Evolutionary conservation across 2,329 filamentous ascomycete genomes (phyloP), one percentile per base, ranked within the genome.

Genomic region (Colletotrichum musae): DNA sequence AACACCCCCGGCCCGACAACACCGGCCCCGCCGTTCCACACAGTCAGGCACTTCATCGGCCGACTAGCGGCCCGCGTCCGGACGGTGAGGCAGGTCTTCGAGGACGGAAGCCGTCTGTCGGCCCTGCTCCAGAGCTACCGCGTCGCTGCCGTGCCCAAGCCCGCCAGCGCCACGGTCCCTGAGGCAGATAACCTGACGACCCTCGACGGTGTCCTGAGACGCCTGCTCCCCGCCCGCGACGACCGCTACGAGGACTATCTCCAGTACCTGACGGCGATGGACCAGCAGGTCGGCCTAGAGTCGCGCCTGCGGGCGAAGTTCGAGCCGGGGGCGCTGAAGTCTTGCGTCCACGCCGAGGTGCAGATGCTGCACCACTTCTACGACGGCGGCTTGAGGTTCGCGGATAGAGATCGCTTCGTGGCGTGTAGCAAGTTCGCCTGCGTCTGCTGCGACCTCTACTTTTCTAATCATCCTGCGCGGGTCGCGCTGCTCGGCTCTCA

Each of bases 371-470:
- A 88, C 47, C 76, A 84, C 58, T 87, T 87, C 70, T 75, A 80
- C 69, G 58, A 70, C 5, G 72, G 72, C 0, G 43, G 71, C 0
- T 72, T 81, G 1, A 26, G 16, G 0, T 87, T 84, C 70, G 76
- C 77, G 3, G 76, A 75, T 2, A 62, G 75, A 5, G 85, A 87
- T 65, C 74, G 75, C 3, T 87, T 81, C 70, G 81, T 88, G 13
- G 85, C 81, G 3, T 85, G 82, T 67, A 88, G 85, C 73, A 88
- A 88, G 73, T 80, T 81, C 0, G 82, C 86, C 3, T 88, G 86
- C 63, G 83, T 84, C 66, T 85, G 82, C 58, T 88, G 85, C 72
- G 76, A 77, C 47, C 75, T 84, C 2, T 86, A 86, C 68, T 81
- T n/a, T n/a, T n/a, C n/a, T n/a, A n/a, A n/a, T n/a, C n/a, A 86